Base-by-base conservation (phyloP, 495 filamentous ascomycete species). In the Oleoguttula mirabilis region DNA sequence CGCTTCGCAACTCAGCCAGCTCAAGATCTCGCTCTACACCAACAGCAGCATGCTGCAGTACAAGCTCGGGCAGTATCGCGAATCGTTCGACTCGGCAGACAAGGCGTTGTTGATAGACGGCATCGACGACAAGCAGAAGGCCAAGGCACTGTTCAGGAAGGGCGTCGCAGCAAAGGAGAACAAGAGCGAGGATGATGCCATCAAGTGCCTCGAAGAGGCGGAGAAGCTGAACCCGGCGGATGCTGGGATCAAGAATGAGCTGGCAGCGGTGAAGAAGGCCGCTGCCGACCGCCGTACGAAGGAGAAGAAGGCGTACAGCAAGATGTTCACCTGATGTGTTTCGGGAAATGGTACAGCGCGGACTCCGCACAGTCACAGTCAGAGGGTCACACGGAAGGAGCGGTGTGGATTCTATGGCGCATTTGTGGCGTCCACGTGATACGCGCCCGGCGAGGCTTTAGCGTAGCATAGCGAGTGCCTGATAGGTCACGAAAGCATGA, bases 301-400 rank as follows among this genome's bases (percentile, higher is more conserved):
- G 70, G 84, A 96, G 67, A 88, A 85, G 69, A 81, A 77, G 23
- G 81, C 80, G 21, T 90, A 85, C 57, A 76, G 76, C 65, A 94
- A 87, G 67, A 88, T 88, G 67, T 96, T 96, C 55, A 57, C 71
- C 32, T 52, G 50, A 52, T n/a, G n/a, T n/a, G n/a, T n/a, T n/a
- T n/a, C n/a, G n/a, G n/a, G n/a, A n/a, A n/a, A n/a, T n/a, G n/a
- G n/a, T n/a, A n/a, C n/a, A n/a, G n/a, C n/a, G n/a, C n/a, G n/a
- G n/a, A n/a, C n/a, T n/a, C n/a, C n/a, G n/a, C n/a, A n/a, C n/a
- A n/a, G n/a, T n/a, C n/a, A n/a, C n/a, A n/a, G n/a, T n/a, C n/a
- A n/a, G n/a, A n/a, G n/a, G n/a, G n/a, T n/a, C n/a, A n/a, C n/a
- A n/a, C n/a, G n/a, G n/a, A n/a, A n/a, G n/a, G n/a, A n/a, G n/a